These are phyloP conservation scores for Aureococcus anophagefferens DNA, from an alignment of 108 stramenopile genomes.

Conservation along the genomic window DNA sequence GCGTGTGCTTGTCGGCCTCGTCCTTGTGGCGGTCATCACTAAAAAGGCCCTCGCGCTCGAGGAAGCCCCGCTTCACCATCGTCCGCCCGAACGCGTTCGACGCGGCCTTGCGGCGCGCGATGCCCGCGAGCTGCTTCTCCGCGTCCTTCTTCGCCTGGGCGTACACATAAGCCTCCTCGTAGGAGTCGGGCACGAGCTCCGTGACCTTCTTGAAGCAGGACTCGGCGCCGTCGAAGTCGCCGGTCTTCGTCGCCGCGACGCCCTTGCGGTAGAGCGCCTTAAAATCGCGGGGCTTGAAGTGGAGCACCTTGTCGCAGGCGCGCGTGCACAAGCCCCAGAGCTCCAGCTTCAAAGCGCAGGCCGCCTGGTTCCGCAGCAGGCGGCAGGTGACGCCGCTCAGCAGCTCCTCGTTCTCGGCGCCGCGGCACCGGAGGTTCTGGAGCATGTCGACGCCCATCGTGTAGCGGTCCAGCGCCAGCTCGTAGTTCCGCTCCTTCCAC, in stretches of 20 bases:
- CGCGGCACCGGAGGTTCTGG: background rate
- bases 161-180: no score
- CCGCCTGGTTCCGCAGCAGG: background rate
- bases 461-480: background rate
- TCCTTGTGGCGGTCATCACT: background rate
- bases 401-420: background rate
- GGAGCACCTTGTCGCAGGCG: background rate
- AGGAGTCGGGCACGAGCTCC: no score
- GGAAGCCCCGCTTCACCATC: background rate
- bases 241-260: background rate
- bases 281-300: background rate
- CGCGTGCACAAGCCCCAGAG: background rate
- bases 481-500: background rate
- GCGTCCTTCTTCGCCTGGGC: no score
- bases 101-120: background rate
- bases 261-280: background rate
- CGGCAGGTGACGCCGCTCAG: background rate
- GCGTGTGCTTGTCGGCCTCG: no score
- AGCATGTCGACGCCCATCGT: background rate
- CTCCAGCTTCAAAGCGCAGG: background rate
- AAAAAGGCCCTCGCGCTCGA: background rate
- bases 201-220: background rate
- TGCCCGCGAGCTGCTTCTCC: background rate
- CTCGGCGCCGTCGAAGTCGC: background rate
- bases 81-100: background rate